These are phyloP conservation scores for Geranomyces variabilis DNA, from an alignment of 192 early-diverging fungal genomes.

Conservation along the genomic window DNA sequence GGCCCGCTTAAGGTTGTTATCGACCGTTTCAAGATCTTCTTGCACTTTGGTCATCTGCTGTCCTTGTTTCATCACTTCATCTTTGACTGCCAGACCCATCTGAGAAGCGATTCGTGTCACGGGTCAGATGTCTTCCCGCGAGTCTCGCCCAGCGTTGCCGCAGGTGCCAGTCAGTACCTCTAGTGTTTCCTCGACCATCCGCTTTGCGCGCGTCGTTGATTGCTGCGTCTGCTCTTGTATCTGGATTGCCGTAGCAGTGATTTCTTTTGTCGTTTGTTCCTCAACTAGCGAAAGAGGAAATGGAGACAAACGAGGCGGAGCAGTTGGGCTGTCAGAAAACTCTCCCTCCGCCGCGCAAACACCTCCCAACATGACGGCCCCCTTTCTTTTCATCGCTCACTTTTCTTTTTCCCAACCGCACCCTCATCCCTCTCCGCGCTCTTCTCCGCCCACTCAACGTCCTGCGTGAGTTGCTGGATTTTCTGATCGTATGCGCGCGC, in stretches of 20 bases:
- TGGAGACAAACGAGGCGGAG: not conserved
- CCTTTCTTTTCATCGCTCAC: not conserved
- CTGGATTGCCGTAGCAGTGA: conserved; percentile 50
- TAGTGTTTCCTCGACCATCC: conserved; percentile 54
- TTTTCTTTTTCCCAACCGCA: conserved; percentile 35
- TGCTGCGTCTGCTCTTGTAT: conserved; percentile 57
- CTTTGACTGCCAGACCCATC: conserved; percentile 52
- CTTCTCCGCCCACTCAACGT: conserved; percentile 63
- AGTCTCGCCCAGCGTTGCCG: not conserved
- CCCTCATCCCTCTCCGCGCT: conserved; percentile 49
- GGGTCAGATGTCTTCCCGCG: not conserved
- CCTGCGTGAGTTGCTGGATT: conserved; percentile 56
- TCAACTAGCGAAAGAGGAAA: conserved; percentile 35
- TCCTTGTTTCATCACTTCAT: conserved; percentile 57
- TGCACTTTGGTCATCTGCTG: conserved; percentile 56
- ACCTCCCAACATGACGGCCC: not conserved
- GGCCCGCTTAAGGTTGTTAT: conserved; percentile 60
- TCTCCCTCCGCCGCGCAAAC: not conserved
- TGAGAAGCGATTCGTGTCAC: not conserved
- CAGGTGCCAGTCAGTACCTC: conserved; percentile 42
- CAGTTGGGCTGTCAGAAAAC: not conserved
- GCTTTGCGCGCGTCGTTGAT: conserved; percentile 45
- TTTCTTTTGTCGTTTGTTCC: conserved; percentile 58
- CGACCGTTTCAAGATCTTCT: conserved; percentile 56
- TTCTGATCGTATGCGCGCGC: conserved; percentile 49